These are phyloP conservation scores for Symbiotaphrina buchneri DNA, from an alignment of 495 filamentous ascomycete species.

Conservation along the genomic window DNA sequence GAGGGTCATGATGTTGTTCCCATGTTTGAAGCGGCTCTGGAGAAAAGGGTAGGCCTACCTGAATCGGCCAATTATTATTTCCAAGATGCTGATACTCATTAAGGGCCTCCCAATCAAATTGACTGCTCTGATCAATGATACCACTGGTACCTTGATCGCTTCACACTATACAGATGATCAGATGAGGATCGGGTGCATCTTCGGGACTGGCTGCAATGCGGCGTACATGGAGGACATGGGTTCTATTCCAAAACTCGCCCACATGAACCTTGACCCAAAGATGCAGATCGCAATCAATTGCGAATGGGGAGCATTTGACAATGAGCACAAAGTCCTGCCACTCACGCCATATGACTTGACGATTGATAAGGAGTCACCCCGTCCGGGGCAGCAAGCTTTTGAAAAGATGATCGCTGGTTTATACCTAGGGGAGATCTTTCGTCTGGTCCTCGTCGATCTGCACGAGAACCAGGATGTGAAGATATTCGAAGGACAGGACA, in stretches of 20 bases:
- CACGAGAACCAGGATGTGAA: slow-evolving; percentile 10
- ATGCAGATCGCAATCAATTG: slow-evolving; percentile 96
- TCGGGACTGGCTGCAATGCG: slow-evolving; percentile 95
- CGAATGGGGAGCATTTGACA: slow-evolving; percentile 97
- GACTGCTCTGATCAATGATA: slow-evolving; percentile 89
- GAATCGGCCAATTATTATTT: background rate
- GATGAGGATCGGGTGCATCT: slow-evolving; percentile 94
- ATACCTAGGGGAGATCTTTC: slow-evolving; percentile 23
- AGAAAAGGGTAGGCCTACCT: slow-evolving; percentile 47
- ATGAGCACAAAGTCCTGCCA: slow-evolving; percentile 81
- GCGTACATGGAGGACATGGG: slow-evolving; percentile 93
- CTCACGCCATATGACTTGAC: slow-evolving; percentile 40
- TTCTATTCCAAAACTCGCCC: slow-evolving; percentile 79
- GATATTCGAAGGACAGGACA: slow-evolving; percentile 13
- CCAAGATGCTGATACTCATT: slow-evolving; percentile 6
- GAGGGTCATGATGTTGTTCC: slow-evolving; percentile 91
- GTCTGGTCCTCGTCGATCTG: slow-evolving; percentile 17
- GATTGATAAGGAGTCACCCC: slow-evolving; percentile 17
- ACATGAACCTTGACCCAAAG: slow-evolving; percentile 77
- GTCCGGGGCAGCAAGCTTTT: slow-evolving; percentile 21
- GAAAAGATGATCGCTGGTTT: slow-evolving; percentile 26
- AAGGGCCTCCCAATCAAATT: slow-evolving; percentile 84
- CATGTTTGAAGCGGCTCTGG: slow-evolving; percentile 66
- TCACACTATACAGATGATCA: slow-evolving; percentile 81
- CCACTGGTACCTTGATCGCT: slow-evolving; percentile 96